Base-by-base conservation (phyloP, 352 stramenopile genomes). In the Hyaloperonospora brassicae region DNA sequence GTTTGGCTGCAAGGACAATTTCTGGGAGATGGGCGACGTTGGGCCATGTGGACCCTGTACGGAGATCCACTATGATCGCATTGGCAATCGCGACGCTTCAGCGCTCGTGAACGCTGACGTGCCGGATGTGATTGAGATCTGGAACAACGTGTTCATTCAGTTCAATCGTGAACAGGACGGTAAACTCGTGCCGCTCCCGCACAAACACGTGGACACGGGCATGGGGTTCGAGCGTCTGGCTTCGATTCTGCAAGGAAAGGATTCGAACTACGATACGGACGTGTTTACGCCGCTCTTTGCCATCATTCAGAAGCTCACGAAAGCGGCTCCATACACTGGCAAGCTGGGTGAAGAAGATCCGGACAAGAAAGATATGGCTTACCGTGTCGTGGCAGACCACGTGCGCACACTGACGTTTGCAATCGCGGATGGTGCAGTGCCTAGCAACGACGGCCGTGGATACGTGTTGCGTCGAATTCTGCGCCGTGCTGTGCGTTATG, bases 91-190 rank as follows among this genome's bases (percentile, higher is more conserved):
- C 24, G 88, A 98, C 68, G 89, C 93, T 10, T 65, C 87, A 13
- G 47, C 63, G 44, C 79, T 99, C 22, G 97, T 99, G 50, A 99
- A 99, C 74, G 84, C 79, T 10, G 96, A 99, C 70, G 75, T 98
- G 73, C 95, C 96, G 6, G 84, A 98, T 59, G 95, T 99, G 8
- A 97, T 99, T 66, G 97, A 99, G 80, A 99, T 99, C 63, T 99
- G 97, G 97, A 98, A 98, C 83, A 93, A 99, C 40, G 97, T 99
- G 52, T 99, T 99, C 58, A 99, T 99, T 66, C 95, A 98, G 78
- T 98, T 97, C 71, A 98, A 98, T 72, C 87, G 96, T 42, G 92
- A 98, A 54, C 72, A 87, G 36, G 81, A 87, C 46, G 86, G 86
- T 40, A 79, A 74, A 47, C 75, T 99, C 35, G 73, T 95, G 47